Conservation (phyloP, 2,329 filamentous ascomycete genomes). For the Hypoxylon sp. region DNA sequence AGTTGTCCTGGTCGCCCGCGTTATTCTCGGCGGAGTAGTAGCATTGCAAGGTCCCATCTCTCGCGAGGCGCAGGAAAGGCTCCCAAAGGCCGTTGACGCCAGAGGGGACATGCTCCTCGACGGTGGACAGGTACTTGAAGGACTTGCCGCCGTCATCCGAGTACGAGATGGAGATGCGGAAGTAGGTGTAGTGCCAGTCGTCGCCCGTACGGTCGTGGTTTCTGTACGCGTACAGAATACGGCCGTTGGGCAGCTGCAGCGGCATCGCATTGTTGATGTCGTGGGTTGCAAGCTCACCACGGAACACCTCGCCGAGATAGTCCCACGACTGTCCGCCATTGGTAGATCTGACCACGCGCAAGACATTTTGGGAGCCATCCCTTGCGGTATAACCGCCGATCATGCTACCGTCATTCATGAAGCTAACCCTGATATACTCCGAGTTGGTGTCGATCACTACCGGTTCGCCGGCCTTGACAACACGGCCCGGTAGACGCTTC, state of each 20-base stretch:
- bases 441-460: slow-evolving; percentile 50
- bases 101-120: slow-evolving; percentile 48
- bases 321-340: slow-evolving; percentile 53
- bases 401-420: slow-evolving; percentile 49
- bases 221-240: slow-evolving; percentile 57
- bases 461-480: slow-evolving; percentile 47
- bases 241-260: slow-evolving; percentile 56
- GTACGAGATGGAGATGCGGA: slow-evolving; percentile 61
- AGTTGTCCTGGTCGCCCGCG: slow-evolving; percentile 59
- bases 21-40: slow-evolving; percentile 62
- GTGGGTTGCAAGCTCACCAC: slow-evolving; percentile 42
- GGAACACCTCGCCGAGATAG: slow-evolving; percentile 49
- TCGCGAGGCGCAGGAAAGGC: slow-evolving; percentile 60
- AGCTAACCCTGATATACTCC: slow-evolving; percentile 53
- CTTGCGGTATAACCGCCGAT: slow-evolving; percentile 53
- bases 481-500: slow-evolving; percentile 43
- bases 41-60: slow-evolving; percentile 59
- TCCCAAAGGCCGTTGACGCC: slow-evolving; percentile 61
- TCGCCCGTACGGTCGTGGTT: slow-evolving; percentile 54
- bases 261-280: slow-evolving; percentile 57
- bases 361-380: slow-evolving; percentile 46
- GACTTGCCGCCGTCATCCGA: slow-evolving; percentile 59
- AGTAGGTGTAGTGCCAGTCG: slow-evolving; percentile 52
- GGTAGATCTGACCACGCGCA: slow-evolving; percentile 50
- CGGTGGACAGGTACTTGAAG: slow-evolving; percentile 56